Evolutionary conservation across 139 green algal species (phyloP).

Genomic region (Volvox reticuliferus): DNA sequence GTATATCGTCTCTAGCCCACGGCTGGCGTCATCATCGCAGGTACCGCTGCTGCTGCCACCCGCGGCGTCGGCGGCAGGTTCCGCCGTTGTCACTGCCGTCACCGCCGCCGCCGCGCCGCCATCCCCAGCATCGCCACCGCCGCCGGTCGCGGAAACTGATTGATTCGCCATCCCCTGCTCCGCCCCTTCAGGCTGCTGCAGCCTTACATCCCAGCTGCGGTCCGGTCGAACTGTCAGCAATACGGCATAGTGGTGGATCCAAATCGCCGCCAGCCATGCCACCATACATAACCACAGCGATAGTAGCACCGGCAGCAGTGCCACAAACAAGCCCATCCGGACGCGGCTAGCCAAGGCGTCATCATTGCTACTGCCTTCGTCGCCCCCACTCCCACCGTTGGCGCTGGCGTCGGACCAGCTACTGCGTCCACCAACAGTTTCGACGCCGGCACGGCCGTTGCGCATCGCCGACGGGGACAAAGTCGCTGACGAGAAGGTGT

Average conservation of each 20-base stretch:
- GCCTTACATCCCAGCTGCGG: constrained; percentile 6
- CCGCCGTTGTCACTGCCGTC: neutral
- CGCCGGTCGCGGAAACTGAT: neutral
- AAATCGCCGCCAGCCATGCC: constrained; percentile 17
- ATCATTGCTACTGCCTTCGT: neutral
- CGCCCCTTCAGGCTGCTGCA: neutral
- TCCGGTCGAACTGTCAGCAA: constrained; percentile 35
- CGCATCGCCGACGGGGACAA: neutral
- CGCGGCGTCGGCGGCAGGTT: neutral
- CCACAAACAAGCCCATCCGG: constrained; percentile 34
- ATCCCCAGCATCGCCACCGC: neutral
- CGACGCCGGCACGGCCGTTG: neutral
- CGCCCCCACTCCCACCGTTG: neutral
- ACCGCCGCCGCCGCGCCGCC: neutral
- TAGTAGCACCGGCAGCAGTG: constrained; percentile 53
- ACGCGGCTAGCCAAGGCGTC: neutral
- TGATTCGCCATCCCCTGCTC: neutral
- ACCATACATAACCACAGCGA: constrained; percentile 51
- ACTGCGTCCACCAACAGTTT: too few relatives aligned
- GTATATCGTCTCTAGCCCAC: neutral
- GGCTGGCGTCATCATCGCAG: neutral
- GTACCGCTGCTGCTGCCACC: neutral
- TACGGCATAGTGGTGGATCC: constrained; percentile 47
- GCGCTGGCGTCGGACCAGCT: neutral
- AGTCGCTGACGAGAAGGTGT: neutral